These are phyloP conservation scores for Delitschia confertaspora DNA, from an alignment of 495 filamentous ascomycete species.

Conservation along the genomic window DNA sequence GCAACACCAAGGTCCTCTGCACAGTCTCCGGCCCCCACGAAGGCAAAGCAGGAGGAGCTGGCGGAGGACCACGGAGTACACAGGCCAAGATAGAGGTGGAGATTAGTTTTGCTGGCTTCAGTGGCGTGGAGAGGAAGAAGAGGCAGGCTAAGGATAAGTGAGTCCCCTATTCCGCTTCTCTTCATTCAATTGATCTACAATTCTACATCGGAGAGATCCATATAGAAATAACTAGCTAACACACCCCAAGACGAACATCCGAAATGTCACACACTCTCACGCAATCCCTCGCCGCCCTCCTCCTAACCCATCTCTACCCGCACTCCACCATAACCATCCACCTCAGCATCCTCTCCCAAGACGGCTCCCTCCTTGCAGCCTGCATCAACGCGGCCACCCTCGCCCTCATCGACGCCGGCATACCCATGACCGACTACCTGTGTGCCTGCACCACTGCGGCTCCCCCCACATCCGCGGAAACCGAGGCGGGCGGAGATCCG, in stretches of 20 bases:
- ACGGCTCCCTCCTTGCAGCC: slow-evolving; percentile 82
- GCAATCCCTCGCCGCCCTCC: slow-evolving; percentile 58
- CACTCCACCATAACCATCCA: slow-evolving; percentile 75
- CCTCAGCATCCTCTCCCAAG: slow-evolving; percentile 79
- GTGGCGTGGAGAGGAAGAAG: slow-evolving; percentile 73
- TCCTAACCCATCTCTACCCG: slow-evolving; percentile 83
- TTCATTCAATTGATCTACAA: neutral
- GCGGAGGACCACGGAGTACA: slow-evolving; percentile 37
- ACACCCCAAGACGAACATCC: slow-evolving; percentile 52
- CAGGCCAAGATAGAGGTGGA: slow-evolving; percentile 67
- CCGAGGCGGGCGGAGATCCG: slow-evolving; percentile 63
- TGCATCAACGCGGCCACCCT: slow-evolving; percentile 88
- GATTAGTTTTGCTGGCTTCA: slow-evolving; percentile 79
- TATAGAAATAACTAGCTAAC: neutral
- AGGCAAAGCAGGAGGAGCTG: slow-evolving; percentile 42
- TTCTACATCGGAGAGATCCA: neutral
- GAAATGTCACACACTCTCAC: slow-evolving; percentile 73
- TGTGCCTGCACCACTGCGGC: slow-evolving; percentile 77
- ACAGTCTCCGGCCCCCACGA: slow-evolving; percentile 78
- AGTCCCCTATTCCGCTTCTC: slow-evolving; percentile 16
- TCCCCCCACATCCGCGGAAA: slow-evolving; percentile 30
- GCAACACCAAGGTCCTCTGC: slow-evolving; percentile 93
- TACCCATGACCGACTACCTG: slow-evolving; percentile 88
- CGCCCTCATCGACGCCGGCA: slow-evolving; percentile 85
- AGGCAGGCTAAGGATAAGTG: slow-evolving; percentile 68